Evolutionary conservation across 306 rosid species (phyloP).

Genomic region (Pueraria montana): DNA sequence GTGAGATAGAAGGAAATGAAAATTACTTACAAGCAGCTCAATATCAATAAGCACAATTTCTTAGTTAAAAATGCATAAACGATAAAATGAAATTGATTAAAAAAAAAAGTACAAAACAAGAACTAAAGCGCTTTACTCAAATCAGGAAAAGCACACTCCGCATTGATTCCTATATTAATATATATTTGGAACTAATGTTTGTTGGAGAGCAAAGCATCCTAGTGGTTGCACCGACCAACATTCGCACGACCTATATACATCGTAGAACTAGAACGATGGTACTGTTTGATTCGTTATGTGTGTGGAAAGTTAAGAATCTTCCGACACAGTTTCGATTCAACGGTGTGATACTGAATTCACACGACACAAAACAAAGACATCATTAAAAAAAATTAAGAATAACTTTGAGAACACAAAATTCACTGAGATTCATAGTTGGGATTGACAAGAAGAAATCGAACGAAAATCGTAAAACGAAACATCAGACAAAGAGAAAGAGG

Average conservation of each 20-base stretch:
- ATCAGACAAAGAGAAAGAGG: not conserved
- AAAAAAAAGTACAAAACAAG: slow-evolving; percentile 5
- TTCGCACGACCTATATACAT: not conserved
- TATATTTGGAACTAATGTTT: slow-evolving; percentile 16
- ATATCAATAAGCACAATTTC: slow-evolving; percentile 17
- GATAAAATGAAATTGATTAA: not conserved
- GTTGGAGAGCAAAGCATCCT: slow-evolving; percentile 20
- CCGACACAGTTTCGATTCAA: slow-evolving; percentile 41
- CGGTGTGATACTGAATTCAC: slow-evolving; percentile 33
- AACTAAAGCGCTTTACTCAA: slow-evolving; percentile 42
- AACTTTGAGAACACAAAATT: slow-evolving; percentile 12
- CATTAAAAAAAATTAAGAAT: not conserved
- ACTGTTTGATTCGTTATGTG: slow-evolving; percentile 51
- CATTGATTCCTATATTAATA: slow-evolving; percentile 23
- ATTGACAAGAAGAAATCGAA: slow-evolving; percentile 42
- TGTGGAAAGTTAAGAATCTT: slow-evolving; percentile 45
- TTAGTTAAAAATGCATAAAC: slow-evolving; percentile 7
- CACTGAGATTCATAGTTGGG: slow-evolving; percentile 19
- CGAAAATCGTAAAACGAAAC: slow-evolving; percentile 21
- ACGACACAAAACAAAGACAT: not conserved
- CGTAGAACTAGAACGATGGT: slow-evolving; percentile 25
- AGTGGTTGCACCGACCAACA: slow-evolving; percentile 35
- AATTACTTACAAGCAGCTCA: slow-evolving; percentile 20
- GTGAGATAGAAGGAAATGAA: not conserved
- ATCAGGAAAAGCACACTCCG: slow-evolving; percentile 39